Conservation (phyloP, 129 eudicot genomes). For the Tagetes patula region DNA sequence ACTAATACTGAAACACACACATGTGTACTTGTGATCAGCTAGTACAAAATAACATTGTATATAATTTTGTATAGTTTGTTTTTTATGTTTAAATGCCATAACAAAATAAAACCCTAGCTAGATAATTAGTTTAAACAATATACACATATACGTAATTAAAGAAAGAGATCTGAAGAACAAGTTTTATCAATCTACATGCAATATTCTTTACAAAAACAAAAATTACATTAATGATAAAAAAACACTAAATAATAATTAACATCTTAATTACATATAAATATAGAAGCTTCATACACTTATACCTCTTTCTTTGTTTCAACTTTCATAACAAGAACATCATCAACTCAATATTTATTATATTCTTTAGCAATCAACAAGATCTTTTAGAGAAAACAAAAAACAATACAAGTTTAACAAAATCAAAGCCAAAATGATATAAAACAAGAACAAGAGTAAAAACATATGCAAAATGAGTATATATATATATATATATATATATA, state of each 20-base stretch:
- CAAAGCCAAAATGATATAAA: background rate
- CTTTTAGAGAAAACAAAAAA: background rate
- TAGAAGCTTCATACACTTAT: conserved; percentile 28
- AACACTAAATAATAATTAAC: background rate
- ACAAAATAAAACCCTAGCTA: conserved; percentile 15
- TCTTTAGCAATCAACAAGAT: conserved; percentile 29
- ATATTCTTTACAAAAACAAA: conserved; percentile 8
- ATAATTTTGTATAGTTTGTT: background rate
- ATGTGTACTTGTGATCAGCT: background rate
- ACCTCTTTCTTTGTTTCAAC: conserved; percentile 35
- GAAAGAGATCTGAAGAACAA: background rate
- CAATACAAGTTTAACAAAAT: background rate
- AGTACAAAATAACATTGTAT: background rate
- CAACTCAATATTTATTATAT: conserved; percentile 11
- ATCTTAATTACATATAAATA: conserved; percentile 19
- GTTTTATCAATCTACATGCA: conserved; percentile 26
- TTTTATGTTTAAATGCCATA: background rate
- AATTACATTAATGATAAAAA: conserved; percentile 20
- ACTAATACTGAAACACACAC: background rate
- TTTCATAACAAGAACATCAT: conserved; percentile 25
- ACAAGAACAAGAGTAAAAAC: background rate
- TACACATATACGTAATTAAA: conserved; percentile 1
- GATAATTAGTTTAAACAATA: background rate
- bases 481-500: background rate
- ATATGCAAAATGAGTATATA: conserved; percentile 4